These are phyloP conservation scores for Globisporangium camurandrum DNA, from an alignment of 352 stramenopile species.

Conservation along the genomic window DNA sequence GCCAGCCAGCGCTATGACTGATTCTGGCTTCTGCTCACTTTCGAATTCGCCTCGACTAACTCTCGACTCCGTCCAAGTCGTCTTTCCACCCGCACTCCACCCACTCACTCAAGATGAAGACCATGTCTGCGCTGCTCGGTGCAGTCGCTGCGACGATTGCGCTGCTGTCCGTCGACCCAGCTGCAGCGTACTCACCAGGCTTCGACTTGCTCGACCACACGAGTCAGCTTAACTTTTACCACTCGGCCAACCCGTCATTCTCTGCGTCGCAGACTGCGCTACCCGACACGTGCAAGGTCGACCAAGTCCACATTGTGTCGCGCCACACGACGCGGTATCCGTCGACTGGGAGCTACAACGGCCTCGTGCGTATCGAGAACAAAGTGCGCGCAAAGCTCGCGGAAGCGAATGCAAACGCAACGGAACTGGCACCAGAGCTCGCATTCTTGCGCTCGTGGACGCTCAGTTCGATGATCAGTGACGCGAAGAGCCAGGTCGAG, in stretches of 20 bases:
- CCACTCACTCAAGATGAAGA: conserved; percentile 21
- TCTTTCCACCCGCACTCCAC: background rate
- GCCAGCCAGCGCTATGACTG: background rate
- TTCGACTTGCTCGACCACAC: conserved; percentile 57
- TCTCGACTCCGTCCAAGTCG: background rate
- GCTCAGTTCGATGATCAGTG: conserved; percentile 25
- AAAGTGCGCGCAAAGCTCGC: conserved; percentile 23
- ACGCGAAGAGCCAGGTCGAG: conserved; percentile 27
- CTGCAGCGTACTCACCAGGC: conserved; percentile 22
- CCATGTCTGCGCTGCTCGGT: conserved; percentile 14
- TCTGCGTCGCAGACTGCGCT: conserved; percentile 28
- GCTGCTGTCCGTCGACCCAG: conserved; percentile 8
- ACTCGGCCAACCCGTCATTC: conserved; percentile 32
- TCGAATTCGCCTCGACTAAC: background rate
- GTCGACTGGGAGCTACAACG: conserved; percentile 41
- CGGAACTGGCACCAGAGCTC: conserved; percentile 22
- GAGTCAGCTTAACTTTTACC: conserved; percentile 54
- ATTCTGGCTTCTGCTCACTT: background rate
- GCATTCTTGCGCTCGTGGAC: conserved; percentile 41
- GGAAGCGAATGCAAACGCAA: conserved; percentile 18
- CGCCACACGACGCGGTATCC: conserved; percentile 53
- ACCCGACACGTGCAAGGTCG: conserved; percentile 30
- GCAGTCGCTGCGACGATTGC: conserved; percentile 2
- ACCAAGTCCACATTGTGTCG: conserved; percentile 40
- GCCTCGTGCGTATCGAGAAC: conserved; percentile 21